Base-by-base conservation (phyloP, 108 stramenopile genomes). In the Fragilaria radians region DNA sequence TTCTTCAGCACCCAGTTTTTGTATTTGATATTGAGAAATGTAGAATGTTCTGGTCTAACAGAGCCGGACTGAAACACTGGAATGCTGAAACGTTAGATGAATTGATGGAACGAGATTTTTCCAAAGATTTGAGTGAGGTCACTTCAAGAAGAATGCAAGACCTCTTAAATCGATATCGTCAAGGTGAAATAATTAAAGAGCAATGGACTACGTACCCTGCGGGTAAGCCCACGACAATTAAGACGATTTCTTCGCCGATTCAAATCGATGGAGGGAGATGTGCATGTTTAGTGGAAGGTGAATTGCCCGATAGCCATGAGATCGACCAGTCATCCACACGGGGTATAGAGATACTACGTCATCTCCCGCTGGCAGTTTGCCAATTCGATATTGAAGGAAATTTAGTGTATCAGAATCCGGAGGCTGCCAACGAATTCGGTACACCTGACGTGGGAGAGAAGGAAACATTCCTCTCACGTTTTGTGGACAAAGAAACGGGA, bases 351-450 rank as follows among this genome's bases (percentile, higher is more conserved):
- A 66, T 74, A 47, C 22, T 77, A 5, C 65, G 78, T 25, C 73
- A 74, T 62, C 46, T 79, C 24, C 78, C 78, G 11, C 65, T 75
- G 46, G 70, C 78, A 11, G 73, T 74, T 27, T 70, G 69, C 47
- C 73, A 71, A 57, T 74, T 74, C 51, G 66, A 74, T 56, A 59
- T 71, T 42, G 61, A 71, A 18, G 78, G 78, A 1, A 46, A 32
- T 26, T 25, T 71, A 22, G 69, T 79, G 70, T 65, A 66, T 32
- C 73, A 79, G 55, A 79, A 79, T 64, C 78, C 72, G 18, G 72
- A 67, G 28, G 68, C 77, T 1, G 49, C 54, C 49, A 31, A 18
- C 51, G 25, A 50, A 1, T 67, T 67, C 51, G 28, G 23, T 1
- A 14, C 52, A 2, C 33, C 36, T 0, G 49, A 53, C 5, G 27